Conservation (phyloP, 2,329 filamentous ascomycete genomes). For the Septoria petroselini region DNA sequence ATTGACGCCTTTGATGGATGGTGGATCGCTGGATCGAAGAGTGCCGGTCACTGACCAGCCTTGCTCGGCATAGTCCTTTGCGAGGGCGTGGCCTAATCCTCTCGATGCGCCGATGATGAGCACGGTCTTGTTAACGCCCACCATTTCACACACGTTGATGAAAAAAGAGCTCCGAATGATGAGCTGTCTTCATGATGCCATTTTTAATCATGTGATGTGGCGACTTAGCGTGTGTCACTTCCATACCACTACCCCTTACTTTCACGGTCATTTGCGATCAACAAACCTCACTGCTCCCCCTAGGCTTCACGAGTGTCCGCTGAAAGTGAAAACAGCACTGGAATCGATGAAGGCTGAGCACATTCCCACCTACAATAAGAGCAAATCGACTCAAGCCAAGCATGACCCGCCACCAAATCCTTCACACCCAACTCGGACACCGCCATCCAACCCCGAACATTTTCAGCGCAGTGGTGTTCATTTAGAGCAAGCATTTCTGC, state of each 20-base stretch:
- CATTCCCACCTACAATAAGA: too few species aligned
- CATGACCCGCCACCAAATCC: not conserved
- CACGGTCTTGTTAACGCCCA: not conserved
- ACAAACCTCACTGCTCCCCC: too few species aligned
- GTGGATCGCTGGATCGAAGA: slow-evolving; percentile 35
- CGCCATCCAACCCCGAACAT: not conserved
- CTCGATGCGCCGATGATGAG: slow-evolving; percentile 10
- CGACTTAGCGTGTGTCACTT: too few species aligned
- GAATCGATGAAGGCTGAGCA: too few species aligned
- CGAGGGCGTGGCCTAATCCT: slow-evolving; percentile 7
- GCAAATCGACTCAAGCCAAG: not conserved
- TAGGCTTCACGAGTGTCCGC: too few species aligned
- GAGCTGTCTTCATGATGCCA: too few species aligned
- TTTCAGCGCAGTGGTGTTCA: not conserved
- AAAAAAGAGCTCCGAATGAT: too few species aligned
- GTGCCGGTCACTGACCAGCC: slow-evolving; percentile 5
- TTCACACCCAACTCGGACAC: slow-evolving; percentile 1
- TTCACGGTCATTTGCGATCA: too few species aligned
- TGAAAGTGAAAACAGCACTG: too few species aligned
- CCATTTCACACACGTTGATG: too few species aligned
- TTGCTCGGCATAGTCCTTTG: slow-evolving; percentile 4
- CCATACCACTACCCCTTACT: too few species aligned
- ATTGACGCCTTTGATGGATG: slow-evolving; percentile 37
- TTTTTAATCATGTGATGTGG: too few species aligned
- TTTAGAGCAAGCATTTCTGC: not conserved